Evolutionary conservation across 2,329 filamentous ascomycete genomes (phyloP).

Genomic region (Cladosporium sp.): DNA sequence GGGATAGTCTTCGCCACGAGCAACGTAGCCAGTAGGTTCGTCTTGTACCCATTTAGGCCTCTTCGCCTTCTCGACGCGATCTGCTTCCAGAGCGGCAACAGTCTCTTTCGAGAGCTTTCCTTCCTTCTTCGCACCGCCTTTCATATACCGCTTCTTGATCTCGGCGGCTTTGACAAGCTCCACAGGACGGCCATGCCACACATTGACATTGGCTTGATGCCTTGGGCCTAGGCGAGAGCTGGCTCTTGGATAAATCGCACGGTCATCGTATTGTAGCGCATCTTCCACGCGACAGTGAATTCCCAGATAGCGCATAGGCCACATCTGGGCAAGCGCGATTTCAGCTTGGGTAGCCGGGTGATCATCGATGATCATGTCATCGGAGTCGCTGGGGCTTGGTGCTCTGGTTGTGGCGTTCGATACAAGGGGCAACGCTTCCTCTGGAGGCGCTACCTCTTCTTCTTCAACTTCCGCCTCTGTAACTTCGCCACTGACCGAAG

Average conservation of each 20-base stretch:
- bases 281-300: conserved; percentile 96
- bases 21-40: conserved; percentile 81
- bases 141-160: conserved; percentile 73
- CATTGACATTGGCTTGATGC: conserved; percentile 81
- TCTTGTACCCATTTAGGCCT: conserved; percentile 94
- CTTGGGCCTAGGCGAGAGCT: conserved; percentile 88
- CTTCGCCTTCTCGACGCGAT: conserved; percentile 74
- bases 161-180: conserved; percentile 86
- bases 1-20: conserved; percentile 76
- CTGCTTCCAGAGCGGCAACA: conserved; percentile 74
- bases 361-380: conserved; percentile 57
- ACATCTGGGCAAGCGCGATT: conserved; percentile 87
- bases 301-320: conserved; percentile 94
- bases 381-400: conserved; percentile 46
- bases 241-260: conserved; percentile 87
- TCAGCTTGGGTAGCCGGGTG: conserved; percentile 76
- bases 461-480: conserved; percentile 64
- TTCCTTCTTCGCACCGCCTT: conserved; percentile 69
- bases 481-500: conserved; percentile 60
- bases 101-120: conserved; percentile 77
- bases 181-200: conserved; percentile 86
- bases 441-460: conserved; percentile 62
- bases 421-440: conserved; percentile 63
- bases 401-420: conserved; percentile 64
- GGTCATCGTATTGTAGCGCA: conserved; percentile 92